phyloP scores from a whole-genome alignment of 495 filamentous ascomycete genomes.

The Penicillium macrosclerotiorum region DNA sequence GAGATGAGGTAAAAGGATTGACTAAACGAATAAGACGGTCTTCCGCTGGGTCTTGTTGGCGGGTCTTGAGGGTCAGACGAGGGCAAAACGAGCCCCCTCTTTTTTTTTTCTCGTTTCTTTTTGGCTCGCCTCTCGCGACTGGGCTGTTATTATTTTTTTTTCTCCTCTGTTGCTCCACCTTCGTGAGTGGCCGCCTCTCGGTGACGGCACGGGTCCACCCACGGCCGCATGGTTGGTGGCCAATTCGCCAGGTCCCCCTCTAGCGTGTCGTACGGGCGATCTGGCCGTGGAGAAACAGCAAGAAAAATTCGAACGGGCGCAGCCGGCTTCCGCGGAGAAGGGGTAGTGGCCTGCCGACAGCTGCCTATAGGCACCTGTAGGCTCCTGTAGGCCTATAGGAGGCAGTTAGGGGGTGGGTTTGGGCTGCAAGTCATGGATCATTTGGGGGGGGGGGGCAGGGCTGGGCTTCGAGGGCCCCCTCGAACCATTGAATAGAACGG shows the following conservation, averaged over 20 bases:
- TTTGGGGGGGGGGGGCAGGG: neutral
- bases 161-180: slow-evolving; percentile 7
- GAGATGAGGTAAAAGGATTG: slow-evolving; percentile 48
- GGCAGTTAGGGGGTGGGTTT: neutral
- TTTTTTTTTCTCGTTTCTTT: slow-evolving; percentile 9
- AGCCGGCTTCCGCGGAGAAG: slow-evolving; percentile 11
- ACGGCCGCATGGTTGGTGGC: slow-evolving; percentile 9
- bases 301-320: slow-evolving; percentile 2
- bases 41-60: slow-evolving; percentile 1
- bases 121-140: too few relatives aligned
- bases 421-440: neutral
- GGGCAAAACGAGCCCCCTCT: neutral
- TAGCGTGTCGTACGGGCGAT: slow-evolving; percentile 4
- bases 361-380: neutral
- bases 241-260: slow-evolving; percentile 8
- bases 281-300: slow-evolving; percentile 2
- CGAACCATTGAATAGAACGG: too few relatives aligned
- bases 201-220: slow-evolving; percentile 22
- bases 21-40: slow-evolving; percentile 36
- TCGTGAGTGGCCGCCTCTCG: slow-evolving; percentile 9
- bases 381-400: neutral
- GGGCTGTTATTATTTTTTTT: slow-evolving; percentile 6
- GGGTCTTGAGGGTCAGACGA: slow-evolving; percentile 12
- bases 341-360: neutral
- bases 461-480: too few relatives aligned